Percentiles rank a stretch among this genome's conserved stretches.
Conservation (phyloP, 805 yeast species). For the Millerozyma acaciae region DNA sequence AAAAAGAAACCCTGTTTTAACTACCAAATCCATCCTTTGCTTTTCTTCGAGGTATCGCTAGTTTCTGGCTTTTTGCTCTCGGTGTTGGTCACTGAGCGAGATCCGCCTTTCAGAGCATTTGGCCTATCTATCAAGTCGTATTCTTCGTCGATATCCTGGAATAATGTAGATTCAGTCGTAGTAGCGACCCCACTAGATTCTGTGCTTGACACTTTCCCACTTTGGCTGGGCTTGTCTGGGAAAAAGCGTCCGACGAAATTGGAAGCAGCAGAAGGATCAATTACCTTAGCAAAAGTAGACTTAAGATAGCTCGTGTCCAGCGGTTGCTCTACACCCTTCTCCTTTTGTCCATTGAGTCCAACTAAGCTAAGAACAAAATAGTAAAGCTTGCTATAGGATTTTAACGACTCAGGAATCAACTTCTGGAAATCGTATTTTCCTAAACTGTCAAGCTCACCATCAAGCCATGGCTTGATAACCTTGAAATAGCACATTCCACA, state of each 20-base stretch:
- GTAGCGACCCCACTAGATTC: constrained; percentile 1
- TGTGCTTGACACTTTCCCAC: background rate
- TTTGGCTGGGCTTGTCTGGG: background rate
- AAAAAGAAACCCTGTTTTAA: too few species aligned
- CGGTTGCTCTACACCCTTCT: too few species aligned
- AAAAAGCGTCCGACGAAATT: background rate
- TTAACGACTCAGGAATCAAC: background rate
- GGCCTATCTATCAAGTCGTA: constrained; percentile 44
- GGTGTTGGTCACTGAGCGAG: constrained; percentile 5
- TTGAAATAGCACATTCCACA: constrained; percentile 29
- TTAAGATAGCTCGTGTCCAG: background rate
- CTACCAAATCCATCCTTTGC: constrained; percentile 23
- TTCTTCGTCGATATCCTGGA: constrained; percentile 21
- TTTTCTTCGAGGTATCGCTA: constrained; percentile 4
- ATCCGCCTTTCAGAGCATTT: constrained; percentile 3
- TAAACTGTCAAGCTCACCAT: constrained; percentile 15
- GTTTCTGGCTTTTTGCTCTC: background rate
- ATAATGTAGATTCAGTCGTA: constrained; percentile 5
- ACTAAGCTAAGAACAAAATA: too few species aligned
- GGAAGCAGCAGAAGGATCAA: background rate
- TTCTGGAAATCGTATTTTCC: background rate
- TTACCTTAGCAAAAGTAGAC: background rate
- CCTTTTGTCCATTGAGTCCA: too few species aligned
- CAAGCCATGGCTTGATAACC: constrained; percentile 26
- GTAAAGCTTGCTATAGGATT: too few species aligned